phyloP scores from a whole-genome alignment of 306 rosid genomes.

The Bauhinia variegata region DNA sequence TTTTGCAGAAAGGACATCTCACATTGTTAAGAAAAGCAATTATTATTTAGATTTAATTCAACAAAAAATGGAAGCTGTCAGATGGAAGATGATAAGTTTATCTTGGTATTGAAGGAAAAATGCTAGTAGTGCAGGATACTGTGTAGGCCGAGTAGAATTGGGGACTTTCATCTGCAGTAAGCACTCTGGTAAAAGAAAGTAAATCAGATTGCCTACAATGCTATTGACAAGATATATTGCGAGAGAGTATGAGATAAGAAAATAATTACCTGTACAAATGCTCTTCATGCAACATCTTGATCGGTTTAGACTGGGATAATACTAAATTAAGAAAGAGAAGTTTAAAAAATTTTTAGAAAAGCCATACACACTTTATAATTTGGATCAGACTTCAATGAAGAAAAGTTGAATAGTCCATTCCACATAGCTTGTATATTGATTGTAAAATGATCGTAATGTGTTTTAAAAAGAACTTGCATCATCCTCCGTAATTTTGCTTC shows the following conservation, averaged over 20 bases:
- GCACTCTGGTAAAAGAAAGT: constrained; percentile 71
- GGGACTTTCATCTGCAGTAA: constrained; percentile 99
- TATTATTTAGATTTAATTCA: constrained; percentile 19
- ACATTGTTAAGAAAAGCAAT: constrained; percentile 62
- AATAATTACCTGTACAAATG: constrained; percentile 85
- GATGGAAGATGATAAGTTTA: background rate
- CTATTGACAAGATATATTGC: constrained; percentile 17
- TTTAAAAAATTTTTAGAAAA: constrained; percentile 40
- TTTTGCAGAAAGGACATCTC: constrained; percentile 98
- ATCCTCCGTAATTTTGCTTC: background rate
- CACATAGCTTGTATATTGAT: background rate
- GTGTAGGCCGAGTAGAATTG: constrained; percentile 95
- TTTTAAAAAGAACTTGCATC: background rate
- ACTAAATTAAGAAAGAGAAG: constrained; percentile 48
- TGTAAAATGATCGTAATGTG: background rate
- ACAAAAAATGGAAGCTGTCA: constrained; percentile 17
- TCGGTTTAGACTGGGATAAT: constrained; percentile 97
- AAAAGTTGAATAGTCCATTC: background rate
- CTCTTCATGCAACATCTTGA: constrained; percentile 99
- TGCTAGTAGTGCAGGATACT: constrained; percentile 69
- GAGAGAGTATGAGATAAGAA: constrained; percentile 21
- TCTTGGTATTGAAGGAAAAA: constrained; percentile 18
- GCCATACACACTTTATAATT: constrained; percentile 19
- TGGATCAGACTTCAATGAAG: background rate
- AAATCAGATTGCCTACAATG: constrained; percentile 37